Conservation (phyloP, 2,329 filamentous ascomycete genomes). For the Clarireedia homoeocarpa region DNA sequence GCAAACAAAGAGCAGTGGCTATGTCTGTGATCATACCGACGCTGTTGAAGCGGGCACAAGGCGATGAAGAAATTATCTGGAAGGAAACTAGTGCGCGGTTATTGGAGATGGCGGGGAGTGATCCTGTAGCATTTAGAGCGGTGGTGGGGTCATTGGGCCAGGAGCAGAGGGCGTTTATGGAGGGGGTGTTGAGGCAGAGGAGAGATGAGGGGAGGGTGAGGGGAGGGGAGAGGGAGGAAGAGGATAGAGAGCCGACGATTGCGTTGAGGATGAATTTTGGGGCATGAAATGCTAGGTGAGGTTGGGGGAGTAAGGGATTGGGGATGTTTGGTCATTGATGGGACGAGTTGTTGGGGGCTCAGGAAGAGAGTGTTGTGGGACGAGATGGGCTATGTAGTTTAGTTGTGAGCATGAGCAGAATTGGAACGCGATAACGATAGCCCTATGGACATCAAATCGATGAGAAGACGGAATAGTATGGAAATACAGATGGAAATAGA, state of each 20-base stretch:
- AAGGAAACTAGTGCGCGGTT: slow-evolving; percentile 68
- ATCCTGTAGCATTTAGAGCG: slow-evolving; percentile 65
- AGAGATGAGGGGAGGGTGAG: slow-evolving; percentile 37
- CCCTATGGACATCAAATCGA: too few species aligned
- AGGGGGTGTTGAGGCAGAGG: slow-evolving; percentile 67
- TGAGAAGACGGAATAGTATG: too few species aligned
- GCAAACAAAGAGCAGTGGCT: slow-evolving; percentile 46
- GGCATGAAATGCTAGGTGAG: slow-evolving; percentile 4
- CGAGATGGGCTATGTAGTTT: too few species aligned
- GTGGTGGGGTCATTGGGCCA: slow-evolving; percentile 65
- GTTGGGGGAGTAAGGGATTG: too few species aligned
- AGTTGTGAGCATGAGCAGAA: too few species aligned
- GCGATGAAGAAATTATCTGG: slow-evolving; percentile 51
- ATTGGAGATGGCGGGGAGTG: slow-evolving; percentile 70
- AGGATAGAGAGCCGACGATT: slow-evolving; percentile 66
- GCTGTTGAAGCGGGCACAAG: slow-evolving; percentile 63
- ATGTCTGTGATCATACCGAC: slow-evolving; percentile 72
- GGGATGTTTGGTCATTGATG: too few species aligned
- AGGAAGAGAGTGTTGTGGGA: too few species aligned
- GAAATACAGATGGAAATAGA: too few species aligned
- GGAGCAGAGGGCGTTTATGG: slow-evolving; percentile 68
- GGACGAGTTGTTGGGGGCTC: too few species aligned
- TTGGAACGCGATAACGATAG: too few species aligned
- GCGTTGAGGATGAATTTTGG: slow-evolving; percentile 93
- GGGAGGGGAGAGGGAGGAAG: slow-evolving; percentile 35